Evolutionary conservation across 2,329 filamentous ascomycete genomes (phyloP), one percentile per base, ranked within the genome.

Genomic region (Canariomyces notabilis): DNA sequence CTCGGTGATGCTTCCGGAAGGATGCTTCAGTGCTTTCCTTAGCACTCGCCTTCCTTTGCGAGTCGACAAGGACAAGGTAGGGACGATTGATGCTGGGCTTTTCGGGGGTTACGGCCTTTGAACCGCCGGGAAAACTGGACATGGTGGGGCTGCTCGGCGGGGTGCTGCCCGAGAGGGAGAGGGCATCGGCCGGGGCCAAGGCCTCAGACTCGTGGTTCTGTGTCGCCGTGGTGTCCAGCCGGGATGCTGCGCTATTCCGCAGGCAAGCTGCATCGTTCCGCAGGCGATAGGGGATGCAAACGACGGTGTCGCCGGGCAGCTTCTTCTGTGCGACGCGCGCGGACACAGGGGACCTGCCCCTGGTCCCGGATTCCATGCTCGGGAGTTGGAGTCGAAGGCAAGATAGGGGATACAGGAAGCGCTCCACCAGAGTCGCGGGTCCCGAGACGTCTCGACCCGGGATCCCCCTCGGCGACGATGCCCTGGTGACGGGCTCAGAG

Each of bases 241-340:
- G 43, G 43, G 44, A 44, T 18, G 49, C 51, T 56, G 51, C 53
- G 49, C 37, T 47, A 37, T 56, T 51, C 53, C 51, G 53, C 48
- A 36, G 20, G 31, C 46, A 46, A 26, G 37, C 37, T 50, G 49
- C 49, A 52, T 50, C 47, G 22, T 50, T 48, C 43, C 52, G 52
- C 23, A 46, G 46, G 16, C 54, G 56, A 41, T 51, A 50, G 23
- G 56, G 56, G 16, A 57, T 51, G 47, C 48, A 22, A 37, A 56
- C 42, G 50, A 48, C 36, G 20, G 41, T 51, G 45, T 52, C 50
- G 48, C 36, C 45, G 50, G 38, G 49, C 31, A 57, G 44, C 50
- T 58, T 58, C 39, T 58, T 58, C 39, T 52, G 54, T 58, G 54
- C 48, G 47, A 57, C 56, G 40, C 54, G 54, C 48, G 49, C 49